These are phyloP conservation scores for Chrysosphaeria jannelii DNA, from an alignment of 2,329 filamentous ascomycete genomes.

Conservation along the genomic window DNA sequence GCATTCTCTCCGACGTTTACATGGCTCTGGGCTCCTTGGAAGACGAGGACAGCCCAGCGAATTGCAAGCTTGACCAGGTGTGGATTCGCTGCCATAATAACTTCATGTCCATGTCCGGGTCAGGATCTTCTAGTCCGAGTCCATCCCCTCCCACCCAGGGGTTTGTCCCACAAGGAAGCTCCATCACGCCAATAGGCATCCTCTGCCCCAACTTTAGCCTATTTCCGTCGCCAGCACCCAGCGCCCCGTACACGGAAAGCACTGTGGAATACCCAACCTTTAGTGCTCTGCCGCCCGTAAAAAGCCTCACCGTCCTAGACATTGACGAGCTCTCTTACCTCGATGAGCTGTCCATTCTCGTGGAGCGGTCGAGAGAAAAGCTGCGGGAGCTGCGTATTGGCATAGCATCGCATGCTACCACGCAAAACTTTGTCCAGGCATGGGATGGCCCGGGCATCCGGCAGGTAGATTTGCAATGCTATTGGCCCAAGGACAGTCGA, in stretches of 20 bases:
- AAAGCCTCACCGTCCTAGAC: constrained; percentile 46
- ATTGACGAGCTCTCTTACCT: constrained; percentile 61
- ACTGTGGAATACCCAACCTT: constrained; percentile 53
- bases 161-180: constrained; percentile 9
- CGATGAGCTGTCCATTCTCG: constrained; percentile 52
- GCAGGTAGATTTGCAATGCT: constrained; percentile 28
- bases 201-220: constrained; percentile 7
- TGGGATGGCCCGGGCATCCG: constrained; percentile 32
- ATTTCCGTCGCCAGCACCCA: constrained; percentile 9
- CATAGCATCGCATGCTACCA: constrained; percentile 21
- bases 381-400: constrained; percentile 46
- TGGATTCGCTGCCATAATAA: constrained; percentile 73
- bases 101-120: constrained; percentile 12
- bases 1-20: constrained; percentile 55
- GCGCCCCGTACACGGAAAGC: constrained; percentile 18
- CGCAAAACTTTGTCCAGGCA: constrained; percentile 22
- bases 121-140: constrained; percentile 8
- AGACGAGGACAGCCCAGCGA: constrained; percentile 23
- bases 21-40: constrained; percentile 43
- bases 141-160: constrained; percentile 4
- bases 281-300: constrained; percentile 44
- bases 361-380: constrained; percentile 34
- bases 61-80: constrained; percentile 38
- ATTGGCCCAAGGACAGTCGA: constrained; percentile 22
- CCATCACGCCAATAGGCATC: constrained; percentile 14